phyloP scores from a whole-genome alignment of 176 grass and related monocot species.

The Triticum monococcum region DNA sequence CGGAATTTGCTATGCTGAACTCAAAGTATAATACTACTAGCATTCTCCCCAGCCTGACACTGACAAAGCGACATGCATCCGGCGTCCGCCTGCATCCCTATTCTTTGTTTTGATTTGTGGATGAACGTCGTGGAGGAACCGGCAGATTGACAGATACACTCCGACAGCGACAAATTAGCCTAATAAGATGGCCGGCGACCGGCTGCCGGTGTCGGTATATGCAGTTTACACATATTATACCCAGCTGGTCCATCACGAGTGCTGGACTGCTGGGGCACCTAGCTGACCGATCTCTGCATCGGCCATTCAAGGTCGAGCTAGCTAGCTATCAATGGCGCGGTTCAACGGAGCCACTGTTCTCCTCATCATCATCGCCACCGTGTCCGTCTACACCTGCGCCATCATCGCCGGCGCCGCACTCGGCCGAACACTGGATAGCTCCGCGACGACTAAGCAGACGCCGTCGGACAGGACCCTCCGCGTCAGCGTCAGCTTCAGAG shows the following conservation, averaged over 20 bases:
- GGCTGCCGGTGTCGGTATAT: background rate
- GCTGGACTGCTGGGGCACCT: background rate
- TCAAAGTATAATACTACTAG: no score
- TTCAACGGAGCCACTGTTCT: background rate
- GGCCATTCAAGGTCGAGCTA: no score
- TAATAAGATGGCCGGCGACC: background rate
- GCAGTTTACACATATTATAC: background rate
- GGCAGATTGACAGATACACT: background rate
- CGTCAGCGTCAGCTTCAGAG: background rate
- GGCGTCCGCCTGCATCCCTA: background rate
- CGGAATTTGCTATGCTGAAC: background rate
- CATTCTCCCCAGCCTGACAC: background rate
- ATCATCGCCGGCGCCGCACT: constrained; percentile 26
- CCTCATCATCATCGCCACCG: constrained; percentile 6
- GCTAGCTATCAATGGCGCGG: background rate
- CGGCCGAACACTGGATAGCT: background rate
- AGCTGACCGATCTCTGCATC: background rate
- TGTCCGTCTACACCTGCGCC: constrained; percentile 10
- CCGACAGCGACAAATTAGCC: background rate
- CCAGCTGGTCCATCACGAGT: background rate
- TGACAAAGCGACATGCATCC: background rate
- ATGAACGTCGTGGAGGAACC: background rate
- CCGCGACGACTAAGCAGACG: background rate
- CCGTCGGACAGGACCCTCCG: background rate
- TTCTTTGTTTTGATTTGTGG: background rate